Percentiles rank a stretch among this genome's conserved stretches.
Conservation (phyloP, 2,329 filamentous ascomycete genomes). For the Ascochyta viciae-villosae region DNA sequence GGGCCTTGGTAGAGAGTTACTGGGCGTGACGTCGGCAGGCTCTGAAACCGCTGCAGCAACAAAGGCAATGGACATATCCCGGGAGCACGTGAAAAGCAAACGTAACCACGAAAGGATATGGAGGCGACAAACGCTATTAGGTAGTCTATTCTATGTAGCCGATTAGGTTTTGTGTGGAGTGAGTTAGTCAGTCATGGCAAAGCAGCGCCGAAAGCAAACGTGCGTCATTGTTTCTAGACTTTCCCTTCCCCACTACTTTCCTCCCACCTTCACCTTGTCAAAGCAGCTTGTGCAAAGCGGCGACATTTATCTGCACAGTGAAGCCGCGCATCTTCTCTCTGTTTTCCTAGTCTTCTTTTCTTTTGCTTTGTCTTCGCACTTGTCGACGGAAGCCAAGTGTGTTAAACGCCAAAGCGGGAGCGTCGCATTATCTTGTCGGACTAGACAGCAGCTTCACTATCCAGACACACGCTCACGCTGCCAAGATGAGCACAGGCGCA, state of each 20-base stretch:
- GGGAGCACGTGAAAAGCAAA: neutral
- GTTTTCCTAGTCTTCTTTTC: constrained; percentile 2
- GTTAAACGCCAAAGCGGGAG: constrained; percentile 8
- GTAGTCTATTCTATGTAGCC: constrained; percentile 11
- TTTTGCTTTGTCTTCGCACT: neutral
- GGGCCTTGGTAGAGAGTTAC: constrained; percentile 1
- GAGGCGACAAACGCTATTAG: neutral
- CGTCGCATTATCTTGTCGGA: constrained; percentile 16
- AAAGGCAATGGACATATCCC: neutral
- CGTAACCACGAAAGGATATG: neutral
- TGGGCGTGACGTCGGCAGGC: constrained; percentile 6
- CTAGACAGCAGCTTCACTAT: constrained; percentile 13
- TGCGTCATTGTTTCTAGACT: constrained; percentile 25
- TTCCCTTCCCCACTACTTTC: constrained; percentile 18
- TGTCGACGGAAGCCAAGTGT: constrained; percentile 6
- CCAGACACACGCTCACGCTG: constrained; percentile 18
- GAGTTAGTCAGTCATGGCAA: constrained; percentile 18
- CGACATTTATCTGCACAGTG: constrained; percentile 6
- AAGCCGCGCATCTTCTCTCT: neutral
- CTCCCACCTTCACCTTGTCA: constrained; percentile 2
- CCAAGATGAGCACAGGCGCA: constrained; percentile 46
- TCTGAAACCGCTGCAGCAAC: neutral
- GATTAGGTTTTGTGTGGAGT: constrained; percentile 17
- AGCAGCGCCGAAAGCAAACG: neutral
- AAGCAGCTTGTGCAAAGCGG: neutral